Percentiles rank a stretch among this genome's conserved stretches.
These are phyloP conservation scores for Lactifluus hygrophoroides DNA, from an alignment of 768 basidiomycete genomes.

Conservation along the genomic window DNA sequence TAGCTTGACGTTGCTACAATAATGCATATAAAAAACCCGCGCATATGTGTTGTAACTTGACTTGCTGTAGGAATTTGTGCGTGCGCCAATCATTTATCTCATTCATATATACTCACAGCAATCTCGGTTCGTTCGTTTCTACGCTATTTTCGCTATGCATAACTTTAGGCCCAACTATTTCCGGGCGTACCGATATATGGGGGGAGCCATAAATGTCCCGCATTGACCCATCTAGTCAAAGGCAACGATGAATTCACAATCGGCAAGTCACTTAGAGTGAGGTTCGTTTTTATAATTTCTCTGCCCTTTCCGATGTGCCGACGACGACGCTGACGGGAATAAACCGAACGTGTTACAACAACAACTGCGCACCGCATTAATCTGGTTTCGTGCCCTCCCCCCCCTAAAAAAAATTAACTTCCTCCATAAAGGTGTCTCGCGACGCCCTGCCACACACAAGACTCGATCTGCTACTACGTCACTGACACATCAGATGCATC, in stretches of 20 bases:
- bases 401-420: too few relatives aligned
- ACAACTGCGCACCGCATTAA: too few relatives aligned
- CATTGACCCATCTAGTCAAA: conserved; percentile 64
- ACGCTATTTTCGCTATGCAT: too few relatives aligned
- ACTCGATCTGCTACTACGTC: conserved; percentile 88
- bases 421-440: conserved; percentile 53
- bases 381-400: not conserved
- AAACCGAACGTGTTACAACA: not conserved
- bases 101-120: not conserved
- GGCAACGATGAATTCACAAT: conserved; percentile 75
- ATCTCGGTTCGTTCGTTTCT: too few relatives aligned
- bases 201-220: conserved; percentile 62
- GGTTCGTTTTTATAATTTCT: conserved; percentile 29
- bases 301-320: not conserved
- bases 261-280: conserved; percentile 54
- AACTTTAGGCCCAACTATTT: conserved; percentile 33
- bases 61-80: conserved; percentile 41
- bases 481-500: conserved; percentile 32
- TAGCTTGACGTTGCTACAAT: too few relatives aligned
- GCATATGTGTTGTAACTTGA: too few relatives aligned
- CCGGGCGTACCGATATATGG: conserved; percentile 58
- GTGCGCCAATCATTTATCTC: not conserved
- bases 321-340: not conserved
- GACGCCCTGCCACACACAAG: conserved; percentile 92
- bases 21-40: too few relatives aligned